These are phyloP conservation scores for Chondrostereum purpureum DNA, from an alignment of 1,284 basidiomycete species.

Conservation along the genomic window DNA sequence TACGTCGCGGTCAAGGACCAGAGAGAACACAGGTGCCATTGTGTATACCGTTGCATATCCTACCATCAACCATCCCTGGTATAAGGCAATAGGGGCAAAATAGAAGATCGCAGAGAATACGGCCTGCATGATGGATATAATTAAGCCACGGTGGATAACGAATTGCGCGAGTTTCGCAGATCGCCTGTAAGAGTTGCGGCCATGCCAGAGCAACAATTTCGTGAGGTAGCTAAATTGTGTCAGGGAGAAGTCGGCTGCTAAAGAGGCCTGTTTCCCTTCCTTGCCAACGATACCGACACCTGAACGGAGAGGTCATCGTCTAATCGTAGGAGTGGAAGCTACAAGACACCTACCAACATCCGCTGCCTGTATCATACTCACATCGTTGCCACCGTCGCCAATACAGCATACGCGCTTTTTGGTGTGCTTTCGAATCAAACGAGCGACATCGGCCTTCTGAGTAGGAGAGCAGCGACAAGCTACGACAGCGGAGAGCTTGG, in stretches of 20 bases:
- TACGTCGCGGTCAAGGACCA: slow-evolving; percentile 94
- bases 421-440: slow-evolving; percentile 84
- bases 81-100: slow-evolving; percentile 96
- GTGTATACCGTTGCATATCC: slow-evolving; percentile 98
- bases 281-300: slow-evolving; percentile 98
- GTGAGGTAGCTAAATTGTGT: slow-evolving; percentile 94
- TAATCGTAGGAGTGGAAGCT: not conserved
- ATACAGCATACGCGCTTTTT: slow-evolving; percentile 97
- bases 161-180: slow-evolving; percentile 98
- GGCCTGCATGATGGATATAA: slow-evolving; percentile 96
- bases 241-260: slow-evolving; percentile 97
- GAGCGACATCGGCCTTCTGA: slow-evolving; percentile 96
- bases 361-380: slow-evolving; percentile 94
- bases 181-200: slow-evolving; percentile 96
- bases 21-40: slow-evolving; percentile 97
- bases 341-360: slow-evolving; percentile 70
- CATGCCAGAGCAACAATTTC: slow-evolving; percentile 94
- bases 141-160: slow-evolving; percentile 96
- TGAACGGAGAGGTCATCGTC: slow-evolving; percentile 21
- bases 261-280: slow-evolving; percentile 96
- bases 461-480: slow-evolving; percentile 98
- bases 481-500: slow-evolving; percentile 93
- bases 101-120: slow-evolving; percentile 98
- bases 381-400: slow-evolving; percentile 92
- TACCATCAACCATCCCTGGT: slow-evolving; percentile 97